These are phyloP conservation scores for Epichloe gansuensis DNA, from an alignment of 2,329 filamentous ascomycete genomes.

Conservation along the genomic window DNA sequence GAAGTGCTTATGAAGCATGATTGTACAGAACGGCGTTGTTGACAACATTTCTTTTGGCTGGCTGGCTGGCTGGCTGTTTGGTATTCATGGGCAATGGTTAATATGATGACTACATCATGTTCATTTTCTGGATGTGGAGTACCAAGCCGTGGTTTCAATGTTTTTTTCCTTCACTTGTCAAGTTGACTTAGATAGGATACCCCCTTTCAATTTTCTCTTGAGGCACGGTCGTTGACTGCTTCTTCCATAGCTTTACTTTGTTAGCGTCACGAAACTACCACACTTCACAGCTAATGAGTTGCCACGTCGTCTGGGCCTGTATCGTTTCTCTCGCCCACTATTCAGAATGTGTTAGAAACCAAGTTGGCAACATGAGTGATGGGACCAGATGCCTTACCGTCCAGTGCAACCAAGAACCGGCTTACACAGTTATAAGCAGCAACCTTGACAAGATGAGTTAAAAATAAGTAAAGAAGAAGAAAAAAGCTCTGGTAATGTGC, in stretches of 20 bases:
- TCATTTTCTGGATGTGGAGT: constrained; percentile 2
- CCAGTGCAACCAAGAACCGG: constrained; percentile 68
- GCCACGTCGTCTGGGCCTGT: constrained; percentile 33
- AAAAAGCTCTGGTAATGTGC: too few species aligned
- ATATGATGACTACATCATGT: neutral
- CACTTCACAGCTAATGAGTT: constrained; percentile 18
- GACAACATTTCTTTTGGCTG: neutral
- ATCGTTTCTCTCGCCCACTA: constrained; percentile 46
- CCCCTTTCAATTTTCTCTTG: constrained; percentile 15
- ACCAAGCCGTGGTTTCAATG: constrained; percentile 13
- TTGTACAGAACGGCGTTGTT: constrained; percentile 10
- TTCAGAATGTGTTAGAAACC: constrained; percentile 7
- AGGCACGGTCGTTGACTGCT: neutral
- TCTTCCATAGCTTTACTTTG: constrained; percentile 4
- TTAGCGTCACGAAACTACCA: neutral
- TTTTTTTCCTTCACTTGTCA: neutral
- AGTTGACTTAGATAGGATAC: constrained; percentile 28
- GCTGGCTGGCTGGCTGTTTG: neutral
- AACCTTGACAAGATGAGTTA: constrained; percentile 22
- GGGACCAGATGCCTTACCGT: constrained; percentile 41
- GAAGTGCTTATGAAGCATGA: constrained; percentile 13
- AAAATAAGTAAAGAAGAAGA: neutral
- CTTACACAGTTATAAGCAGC: constrained; percentile 79
- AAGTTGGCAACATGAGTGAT: neutral
- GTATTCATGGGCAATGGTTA: neutral